Percentiles rank a stretch among this genome's conserved stretches.
These are phyloP conservation scores for Albophoma yamanashiensis DNA, from an alignment of 2,329 filamentous ascomycete genomes.

Conservation along the genomic window DNA sequence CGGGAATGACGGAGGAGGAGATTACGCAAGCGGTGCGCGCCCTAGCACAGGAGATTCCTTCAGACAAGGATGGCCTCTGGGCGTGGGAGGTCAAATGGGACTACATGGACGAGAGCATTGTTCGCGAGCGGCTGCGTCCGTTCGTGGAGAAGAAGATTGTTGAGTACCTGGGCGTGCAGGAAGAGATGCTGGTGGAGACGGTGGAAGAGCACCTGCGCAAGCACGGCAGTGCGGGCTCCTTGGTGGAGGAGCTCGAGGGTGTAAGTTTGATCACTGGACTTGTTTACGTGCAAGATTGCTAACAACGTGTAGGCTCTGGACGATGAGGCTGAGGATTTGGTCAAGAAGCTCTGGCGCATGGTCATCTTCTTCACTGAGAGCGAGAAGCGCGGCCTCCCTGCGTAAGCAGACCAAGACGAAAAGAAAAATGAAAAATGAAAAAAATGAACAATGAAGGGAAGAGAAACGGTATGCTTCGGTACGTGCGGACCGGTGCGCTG, in stretches of 20 bases:
- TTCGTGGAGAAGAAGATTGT: conserved; percentile 99
- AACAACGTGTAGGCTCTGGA: conserved; percentile 59
- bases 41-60: conserved; percentile 82
- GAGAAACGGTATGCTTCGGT: neutral
- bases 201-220: conserved; percentile 79
- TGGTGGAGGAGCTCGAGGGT: conserved; percentile 77
- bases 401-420: neutral
- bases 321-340: conserved; percentile 86
- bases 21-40: conserved; percentile 70
- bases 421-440: no score
- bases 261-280: conserved; percentile 36
- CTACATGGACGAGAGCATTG: conserved; percentile 68
- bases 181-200: conserved; percentile 88
- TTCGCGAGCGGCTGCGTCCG: conserved; percentile 78
- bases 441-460: neutral
- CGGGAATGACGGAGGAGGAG: conserved; percentile 75
- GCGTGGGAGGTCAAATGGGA: conserved; percentile 91
- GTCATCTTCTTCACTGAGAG: conserved; percentile 95
- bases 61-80: conserved; percentile 79
- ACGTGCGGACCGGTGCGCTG: neutral
- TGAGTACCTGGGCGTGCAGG: conserved; percentile 90
- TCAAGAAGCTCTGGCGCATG: conserved; percentile 98
- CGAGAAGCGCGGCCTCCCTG: conserved; percentile 75
- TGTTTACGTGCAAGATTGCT: conserved; percentile 8
- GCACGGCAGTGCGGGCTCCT: conserved; percentile 61